Conservation (phyloP, 306 rosid species). For the Medicago truncatula region MtrunA17r5.0-ANR NC_053045.1:43633501-43634000, state of each 20-base stretch:
- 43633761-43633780: background rate
- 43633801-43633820: slow-evolving; percentile 4
- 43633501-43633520: too few relatives aligned
- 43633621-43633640: background rate
- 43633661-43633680: slow-evolving; percentile 2
- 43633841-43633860: background rate
- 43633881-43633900: background rate
- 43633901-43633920: background rate
- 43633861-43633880: background rate
- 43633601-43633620: background rate
- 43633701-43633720: background rate
- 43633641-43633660: background rate
- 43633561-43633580: background rate
- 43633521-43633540: too few relatives aligned
- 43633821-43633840: background rate
- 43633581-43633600: background rate
- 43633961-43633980: slow-evolving; percentile 5
- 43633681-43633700: background rate
- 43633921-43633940: slow-evolving; percentile 3
- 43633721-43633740: slow-evolving; percentile 9
- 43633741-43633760: background rate
- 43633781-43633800: background rate
- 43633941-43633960: background rate
- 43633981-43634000: background rate
- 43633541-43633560: too few relatives aligned